Evolutionary conservation across 345 rosid species (phyloP), one percentile per base, ranked within the genome.

Genomic region (Abelmoschus esculentus): DNA sequence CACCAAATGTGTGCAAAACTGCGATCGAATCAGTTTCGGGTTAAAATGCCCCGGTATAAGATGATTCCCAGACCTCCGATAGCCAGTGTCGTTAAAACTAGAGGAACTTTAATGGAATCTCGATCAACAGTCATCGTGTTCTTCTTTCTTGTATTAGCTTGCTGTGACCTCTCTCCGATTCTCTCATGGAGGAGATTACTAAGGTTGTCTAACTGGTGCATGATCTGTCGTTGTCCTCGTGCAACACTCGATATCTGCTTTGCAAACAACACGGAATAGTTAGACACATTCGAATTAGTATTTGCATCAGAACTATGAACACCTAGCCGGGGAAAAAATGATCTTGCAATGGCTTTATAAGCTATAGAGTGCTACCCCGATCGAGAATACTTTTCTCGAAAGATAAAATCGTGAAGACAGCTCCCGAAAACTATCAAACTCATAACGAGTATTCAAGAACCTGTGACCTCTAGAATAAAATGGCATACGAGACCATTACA

Each of bases 161-260:
- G 26, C 26, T 0, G 26, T 22, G 26, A 75, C 61, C 78, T 77
- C 69, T 86, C 85, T 38, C 82, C 83, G 56, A 74, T 18, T 75
- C 63, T 82, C 71, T 84, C 89, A 3, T 72, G 81, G 61, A 90
- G 73, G 76, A 96, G 83, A 69, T 65, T 89, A 78, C 80, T 78
- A 50, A 96, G 78, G 59, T 76, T 87, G 74, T 89, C 97, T 29
- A 96, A 64, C 81, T 78, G 89, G 73, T 82, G 88, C 85, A 85
- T 83, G 61, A 96, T 78, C 79, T 90, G 98, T 28, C 92, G 89
- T 66, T 96, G 97, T 68, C 89, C 93, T 36, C 88, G 79, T 8
- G 82, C 70, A 4, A 96, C 76, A 2, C 71, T 76, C 6, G 89
- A 85, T 74, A 95, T 75, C 96, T 95, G 88, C 72, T 61, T 70